These are phyloP conservation scores for Gossypium trilobum DNA, from an alignment of 441 rosid species.

Conservation along the genomic window DNA sequence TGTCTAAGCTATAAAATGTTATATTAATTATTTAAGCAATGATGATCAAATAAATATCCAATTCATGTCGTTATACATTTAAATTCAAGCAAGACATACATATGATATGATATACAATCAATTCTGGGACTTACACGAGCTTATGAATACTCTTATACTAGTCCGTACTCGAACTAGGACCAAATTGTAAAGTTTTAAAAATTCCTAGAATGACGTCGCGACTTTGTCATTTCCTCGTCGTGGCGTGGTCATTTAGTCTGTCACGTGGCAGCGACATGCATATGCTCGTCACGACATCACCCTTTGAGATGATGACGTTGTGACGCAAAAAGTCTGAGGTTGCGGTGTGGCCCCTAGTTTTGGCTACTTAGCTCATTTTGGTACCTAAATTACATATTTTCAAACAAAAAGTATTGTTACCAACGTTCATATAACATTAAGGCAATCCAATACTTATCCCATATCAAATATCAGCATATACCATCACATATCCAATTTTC, in stretches of 20 bases:
- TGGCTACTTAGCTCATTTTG: neutral
- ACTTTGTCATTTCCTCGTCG: neutral
- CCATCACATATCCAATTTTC: neutral
- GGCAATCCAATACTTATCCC: neutral
- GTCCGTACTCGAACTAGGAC: neutral
- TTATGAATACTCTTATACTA: neutral
- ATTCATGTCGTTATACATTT: neutral
- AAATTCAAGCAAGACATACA: neutral
- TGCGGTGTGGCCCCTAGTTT: neutral
- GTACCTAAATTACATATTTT: neutral
- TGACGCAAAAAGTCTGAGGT: neutral
- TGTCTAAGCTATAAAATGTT: neutral
- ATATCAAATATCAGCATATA: neutral
- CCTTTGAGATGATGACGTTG: neutral
- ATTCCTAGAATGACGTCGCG: too few relatives aligned
- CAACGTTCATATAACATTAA: neutral
- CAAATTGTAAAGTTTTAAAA: neutral
- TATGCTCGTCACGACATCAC: neutral
- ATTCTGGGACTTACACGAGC: neutral
- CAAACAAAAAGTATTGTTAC: neutral
- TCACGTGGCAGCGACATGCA: neutral
- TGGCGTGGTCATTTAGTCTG: neutral
- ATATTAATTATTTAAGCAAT: neutral
- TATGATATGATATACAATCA: neutral
- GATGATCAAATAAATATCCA: neutral